phyloP scores from a whole-genome alignment of 176 grass and related monocot genomes.

The Aegilops longissima region DNA sequence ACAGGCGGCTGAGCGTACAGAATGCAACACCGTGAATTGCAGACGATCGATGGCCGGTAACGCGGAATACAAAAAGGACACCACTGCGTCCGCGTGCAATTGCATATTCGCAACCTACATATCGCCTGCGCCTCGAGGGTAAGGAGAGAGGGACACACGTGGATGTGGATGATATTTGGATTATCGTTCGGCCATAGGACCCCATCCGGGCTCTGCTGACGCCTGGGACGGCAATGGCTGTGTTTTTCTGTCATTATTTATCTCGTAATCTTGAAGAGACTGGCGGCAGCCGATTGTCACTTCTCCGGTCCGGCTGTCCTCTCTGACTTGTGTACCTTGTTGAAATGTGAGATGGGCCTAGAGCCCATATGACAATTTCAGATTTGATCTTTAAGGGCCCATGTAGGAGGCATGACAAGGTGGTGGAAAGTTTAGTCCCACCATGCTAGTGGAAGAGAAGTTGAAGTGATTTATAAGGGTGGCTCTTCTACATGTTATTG shows the following conservation, averaged over 20 bases:
- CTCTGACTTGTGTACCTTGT: neutral
- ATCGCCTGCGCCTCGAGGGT: neutral
- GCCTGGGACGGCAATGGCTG: slow-evolving; percentile 25
- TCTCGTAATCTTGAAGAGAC: neutral
- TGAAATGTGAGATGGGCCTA: too few species aligned
- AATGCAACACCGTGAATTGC: neutral
- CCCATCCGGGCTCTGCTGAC: neutral
- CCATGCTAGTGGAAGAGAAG: too few species aligned
- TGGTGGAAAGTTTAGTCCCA: too few species aligned
- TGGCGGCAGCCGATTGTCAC: slow-evolving; percentile 30
- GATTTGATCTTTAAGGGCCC: too few species aligned
- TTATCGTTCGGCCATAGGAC: slow-evolving; percentile 14
- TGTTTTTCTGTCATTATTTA: neutral
- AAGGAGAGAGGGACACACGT: neutral
- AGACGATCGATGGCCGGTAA: neutral
- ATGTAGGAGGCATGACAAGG: too few species aligned
- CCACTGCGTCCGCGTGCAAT: neutral
- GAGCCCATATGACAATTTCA: too few species aligned
- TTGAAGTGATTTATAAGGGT: too few species aligned
- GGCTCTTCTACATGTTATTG: too few species aligned
- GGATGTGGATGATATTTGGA: slow-evolving; percentile 23
- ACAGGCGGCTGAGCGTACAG: neutral
- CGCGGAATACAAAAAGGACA: neutral
- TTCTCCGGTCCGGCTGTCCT: neutral
- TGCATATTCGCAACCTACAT: neutral